A percentile compares a stretch with the other conserved stretches of the same genome.
phyloP scores from a whole-genome alignment of 208 protist species.

The Leishmania aethiopica region DNA sequence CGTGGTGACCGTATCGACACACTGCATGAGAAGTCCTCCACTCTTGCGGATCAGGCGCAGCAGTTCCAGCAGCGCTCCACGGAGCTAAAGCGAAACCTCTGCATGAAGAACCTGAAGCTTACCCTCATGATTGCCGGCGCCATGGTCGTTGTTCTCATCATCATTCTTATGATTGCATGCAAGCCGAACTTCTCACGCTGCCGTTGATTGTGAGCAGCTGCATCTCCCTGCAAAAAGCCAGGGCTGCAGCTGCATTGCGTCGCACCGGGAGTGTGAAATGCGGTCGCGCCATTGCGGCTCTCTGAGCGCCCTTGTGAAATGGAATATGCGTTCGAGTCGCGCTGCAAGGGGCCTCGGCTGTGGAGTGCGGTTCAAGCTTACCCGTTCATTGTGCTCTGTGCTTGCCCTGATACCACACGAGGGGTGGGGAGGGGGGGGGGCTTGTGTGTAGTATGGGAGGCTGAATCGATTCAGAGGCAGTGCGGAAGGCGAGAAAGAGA shows the following conservation, averaged over 20 bases:
- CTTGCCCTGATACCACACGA: not conserved
- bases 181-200: conserved; percentile 89
- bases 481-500: not conserved
- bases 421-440: not conserved
- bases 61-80: conserved; percentile 85
- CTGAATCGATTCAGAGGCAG: too few relatives aligned
- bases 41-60: conserved; percentile 81
- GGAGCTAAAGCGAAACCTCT: conserved; percentile 89
- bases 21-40: conserved; percentile 86
- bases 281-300: not conserved
- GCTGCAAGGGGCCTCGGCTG: not conserved
- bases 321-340: not conserved
- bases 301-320: not conserved
- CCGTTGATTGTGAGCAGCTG: conserved; percentile 9
- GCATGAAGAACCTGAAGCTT: conserved; percentile 91
- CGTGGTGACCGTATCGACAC: conserved; percentile 89
- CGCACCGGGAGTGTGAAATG: not conserved
- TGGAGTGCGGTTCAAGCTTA: not conserved
- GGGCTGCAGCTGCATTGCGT: not conserved
- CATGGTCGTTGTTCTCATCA: conserved; percentile 73
- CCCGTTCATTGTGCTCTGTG: not conserved
- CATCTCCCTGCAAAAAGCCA: conserved; percentile 4
- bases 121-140: conserved; percentile 78
- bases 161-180: conserved; percentile 87
- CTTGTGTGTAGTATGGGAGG: not conserved